Percentiles rank a stretch among this genome's conserved stretches.
phyloP scores from a whole-genome alignment of 331 rosid genomes.

The Arachis monticola region DNA sequence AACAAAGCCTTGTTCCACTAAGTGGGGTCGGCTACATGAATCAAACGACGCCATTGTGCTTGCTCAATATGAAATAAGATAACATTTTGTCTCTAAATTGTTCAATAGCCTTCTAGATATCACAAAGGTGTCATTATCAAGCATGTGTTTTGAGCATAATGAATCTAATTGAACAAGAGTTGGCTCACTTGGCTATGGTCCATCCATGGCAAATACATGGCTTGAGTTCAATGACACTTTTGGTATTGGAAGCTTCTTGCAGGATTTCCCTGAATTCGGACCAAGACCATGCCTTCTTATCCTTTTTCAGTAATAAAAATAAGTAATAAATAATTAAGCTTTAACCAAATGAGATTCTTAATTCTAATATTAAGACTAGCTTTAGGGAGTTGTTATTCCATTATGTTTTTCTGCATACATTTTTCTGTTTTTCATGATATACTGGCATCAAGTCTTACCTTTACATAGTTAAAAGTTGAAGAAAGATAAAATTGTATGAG shows the following conservation, averaged over 20 bases:
- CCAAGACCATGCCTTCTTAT: background rate
- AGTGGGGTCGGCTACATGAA: too few relatives aligned
- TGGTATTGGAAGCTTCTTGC: background rate
- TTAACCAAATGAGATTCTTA: background rate
- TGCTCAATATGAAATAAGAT: too few relatives aligned
- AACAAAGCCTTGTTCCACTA: too few relatives aligned
- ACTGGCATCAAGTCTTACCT: slow-evolving; percentile 23
- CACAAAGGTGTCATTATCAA: too few relatives aligned
- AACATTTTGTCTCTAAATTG: too few relatives aligned
- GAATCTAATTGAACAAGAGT: background rate
- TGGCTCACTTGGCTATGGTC: background rate
- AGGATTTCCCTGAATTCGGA: background rate
- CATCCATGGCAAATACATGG: background rate
- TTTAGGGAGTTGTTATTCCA: background rate
- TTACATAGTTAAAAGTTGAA: slow-evolving; percentile 1
- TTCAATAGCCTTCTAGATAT: too few relatives aligned
- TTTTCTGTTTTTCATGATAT: slow-evolving; percentile 10
- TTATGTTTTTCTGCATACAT: background rate
- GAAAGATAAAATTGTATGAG: slow-evolving; percentile 34
- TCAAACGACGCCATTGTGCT: too few relatives aligned
- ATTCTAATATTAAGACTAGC: slow-evolving; percentile 2
- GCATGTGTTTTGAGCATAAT: too few relatives aligned
- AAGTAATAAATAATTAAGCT: too few relatives aligned
- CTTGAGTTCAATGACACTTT: background rate
- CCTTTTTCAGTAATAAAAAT: background rate